Base-by-base conservation (phyloP, 2,329 filamentous ascomycete genomes). In the Magnaporthiopsis rhizophila region DNA sequence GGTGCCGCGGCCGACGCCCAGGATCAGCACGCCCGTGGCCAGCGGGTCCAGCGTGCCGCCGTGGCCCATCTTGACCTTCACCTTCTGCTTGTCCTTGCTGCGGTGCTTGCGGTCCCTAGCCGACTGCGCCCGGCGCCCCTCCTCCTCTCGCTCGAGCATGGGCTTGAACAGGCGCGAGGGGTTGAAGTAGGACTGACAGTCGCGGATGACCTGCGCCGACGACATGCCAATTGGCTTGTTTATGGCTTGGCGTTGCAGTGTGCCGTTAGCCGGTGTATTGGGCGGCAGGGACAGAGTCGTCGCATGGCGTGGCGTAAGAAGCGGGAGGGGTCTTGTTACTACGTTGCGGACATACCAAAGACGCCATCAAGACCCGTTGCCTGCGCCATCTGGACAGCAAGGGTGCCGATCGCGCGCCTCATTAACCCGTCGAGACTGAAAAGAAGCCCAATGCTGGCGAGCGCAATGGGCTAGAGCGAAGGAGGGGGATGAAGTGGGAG, bases 1-100 rank as follows among this genome's bases (percentile, higher is more conserved):
- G 64, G 95, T 99, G 56, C 91, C 95, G 65, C 84, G 87, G 50
- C 94, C 95, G 63, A 97, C 83, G 64, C 94, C 95, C 8, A 95
- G 82, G 67, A 98, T 92, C 62, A 99, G 83, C 30, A 99, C 91
- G 59, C 95, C 95, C 1, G 93, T 97, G 11, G 95, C 95, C 71
- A 97, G 83, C 32, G 95, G 95, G 73, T 99, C 95, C 24, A 99
- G 84, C 1, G 95, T 99, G 58, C 95, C 95, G 66, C 95, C 95
- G 78, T 99, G 95, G 45, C 95, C 95, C 72, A 98, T 90, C 80
- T 98, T 99, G 69, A 98, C 89, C 67, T 91, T 86, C 6, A 88
- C 74, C 1, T 83, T 80, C 69, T 83, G 83, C 74, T 86, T 84
- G 67, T 82, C 81, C 60, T 77, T 78, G 67, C 79, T 78, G 66